Percentiles rank a stretch among this genome's conserved stretches.
Conservation (phyloP, 2,329 filamentous ascomycete species). For the Beauveria bassiana region DNA sequence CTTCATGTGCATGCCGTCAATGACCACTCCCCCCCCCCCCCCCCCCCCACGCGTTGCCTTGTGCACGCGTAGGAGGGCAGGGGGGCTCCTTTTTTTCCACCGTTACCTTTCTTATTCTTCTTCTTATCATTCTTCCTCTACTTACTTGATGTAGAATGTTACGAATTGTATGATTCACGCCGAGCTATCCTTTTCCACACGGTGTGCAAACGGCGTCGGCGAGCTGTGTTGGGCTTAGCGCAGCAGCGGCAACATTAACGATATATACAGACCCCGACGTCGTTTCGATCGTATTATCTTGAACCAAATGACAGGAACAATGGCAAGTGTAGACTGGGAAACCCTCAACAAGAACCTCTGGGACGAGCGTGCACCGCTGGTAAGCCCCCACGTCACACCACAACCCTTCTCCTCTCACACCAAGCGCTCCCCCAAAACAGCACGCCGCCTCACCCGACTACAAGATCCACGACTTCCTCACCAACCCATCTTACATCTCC, state of each 20-base stretch:
- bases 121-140: no score
- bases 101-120: no score
- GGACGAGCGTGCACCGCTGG: constrained; percentile 14
- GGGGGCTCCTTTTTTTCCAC: no score
- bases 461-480: constrained; percentile 7
- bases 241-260: not conserved
- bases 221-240: not conserved
- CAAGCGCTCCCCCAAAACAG: not conserved
- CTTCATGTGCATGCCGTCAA: no score
- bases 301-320: not conserved
- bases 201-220: not conserved
- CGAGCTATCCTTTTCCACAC: not conserved
- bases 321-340: constrained; percentile 11
- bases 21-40: no score
- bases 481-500: constrained; percentile 3
- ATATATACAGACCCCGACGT: not conserved
- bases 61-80: no score
- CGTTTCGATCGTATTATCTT: no score
- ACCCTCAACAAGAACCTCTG: constrained; percentile 9
- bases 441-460: constrained; percentile 12
- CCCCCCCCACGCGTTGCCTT: no score
- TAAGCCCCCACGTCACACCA: not conserved
- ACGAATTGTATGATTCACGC: no score
- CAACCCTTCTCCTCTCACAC: not conserved
- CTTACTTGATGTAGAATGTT: no score